Base-by-base conservation (phyloP, 2,329 filamentous ascomycete genomes). In the Claviceps spartinae region DNA sequence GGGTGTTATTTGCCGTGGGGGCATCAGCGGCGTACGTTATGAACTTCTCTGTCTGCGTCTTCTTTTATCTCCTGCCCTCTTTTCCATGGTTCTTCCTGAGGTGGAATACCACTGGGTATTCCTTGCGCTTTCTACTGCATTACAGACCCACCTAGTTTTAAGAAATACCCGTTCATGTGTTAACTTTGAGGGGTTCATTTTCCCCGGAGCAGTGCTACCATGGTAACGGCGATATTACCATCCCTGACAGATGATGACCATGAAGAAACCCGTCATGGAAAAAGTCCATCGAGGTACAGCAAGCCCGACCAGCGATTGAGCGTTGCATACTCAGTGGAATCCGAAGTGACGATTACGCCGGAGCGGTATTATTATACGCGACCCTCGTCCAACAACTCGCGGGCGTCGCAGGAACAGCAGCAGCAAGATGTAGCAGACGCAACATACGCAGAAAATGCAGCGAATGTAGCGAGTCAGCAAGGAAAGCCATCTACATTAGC, bases 141-240 rank as follows among this genome's bases (percentile, higher is more conserved):
- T 3, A 4, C 30, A 34, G 30, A 34, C 30, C 9, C 9, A 9
- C 30, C 9, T 34, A 22, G 30, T 11, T 11, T 34, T 9, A 34
- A 34, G 30, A 34, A 34, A 4, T 4, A 11, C 9, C 30, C 5
- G 38, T 18, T 41, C 1, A 3, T 7, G 7, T 41, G 16, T n/a
- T 41, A 41, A 41, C 30, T 11, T 34, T 34, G 30, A 11, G 9
- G 30, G 30, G 30, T 11, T 34, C 30, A 11, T 34, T 34, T 11
- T 11, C 9, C 30, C 30, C 9, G 30, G 14, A 7, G 11, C 52
- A 81, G 78, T 5, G 78, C 89, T 14, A 97, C 93, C 1, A 98
- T 98, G 93, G 93, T 98, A 20, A 97, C 93, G 8, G 93, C 93
- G 3, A 88, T 95, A 46, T 74, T 98, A 24, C 93, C 93, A 1